These are phyloP conservation scores for Avicennia marina DNA, from an alignment of 257 asterid species.

Conservation along the genomic window DNA sequence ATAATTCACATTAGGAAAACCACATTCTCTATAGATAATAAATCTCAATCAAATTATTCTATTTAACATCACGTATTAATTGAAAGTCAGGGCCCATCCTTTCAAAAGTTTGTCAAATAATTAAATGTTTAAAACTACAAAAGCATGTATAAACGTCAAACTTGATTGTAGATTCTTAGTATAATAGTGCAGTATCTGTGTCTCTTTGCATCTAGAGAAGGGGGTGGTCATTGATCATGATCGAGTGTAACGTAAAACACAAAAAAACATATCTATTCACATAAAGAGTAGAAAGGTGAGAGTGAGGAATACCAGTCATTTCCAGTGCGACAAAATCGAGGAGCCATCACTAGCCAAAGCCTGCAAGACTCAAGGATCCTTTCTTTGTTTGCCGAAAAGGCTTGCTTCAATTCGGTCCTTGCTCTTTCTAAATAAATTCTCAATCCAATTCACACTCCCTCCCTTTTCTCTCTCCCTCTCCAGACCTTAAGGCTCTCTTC, in stretches of 20 bases:
- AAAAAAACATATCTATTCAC: background rate
- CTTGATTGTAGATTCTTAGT: no score
- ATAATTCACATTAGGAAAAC: no score
- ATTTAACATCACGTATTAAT: no score
- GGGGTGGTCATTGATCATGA: slow-evolving; percentile 10
- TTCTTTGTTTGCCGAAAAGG: background rate
- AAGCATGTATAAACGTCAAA: no score
- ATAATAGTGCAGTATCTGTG: no score
- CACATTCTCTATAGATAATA: no score
- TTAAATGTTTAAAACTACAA: no score
- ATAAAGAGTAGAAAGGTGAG: background rate
- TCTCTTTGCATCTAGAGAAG: no score
- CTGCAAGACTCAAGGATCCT: slow-evolving; percentile 11
- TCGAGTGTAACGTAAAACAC: slow-evolving; percentile 10
- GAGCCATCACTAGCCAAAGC: slow-evolving; percentile 51
- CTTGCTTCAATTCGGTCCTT: background rate
- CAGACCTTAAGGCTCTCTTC: slow-evolving; percentile 13
- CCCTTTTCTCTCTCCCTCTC: slow-evolving; percentile 15
- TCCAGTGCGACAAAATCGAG: slow-evolving; percentile 73
- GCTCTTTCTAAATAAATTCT: slow-evolving; percentile 25
- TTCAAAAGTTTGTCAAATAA: no score
- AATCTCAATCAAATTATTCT: no score
- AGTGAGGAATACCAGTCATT: slow-evolving; percentile 59
- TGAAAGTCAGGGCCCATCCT: no score
- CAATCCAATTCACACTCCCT: slow-evolving; percentile 32